Evolutionary conservation across 2,329 filamentous ascomycete species (phyloP).

Genomic region (Aureobasidium musti): DNA sequence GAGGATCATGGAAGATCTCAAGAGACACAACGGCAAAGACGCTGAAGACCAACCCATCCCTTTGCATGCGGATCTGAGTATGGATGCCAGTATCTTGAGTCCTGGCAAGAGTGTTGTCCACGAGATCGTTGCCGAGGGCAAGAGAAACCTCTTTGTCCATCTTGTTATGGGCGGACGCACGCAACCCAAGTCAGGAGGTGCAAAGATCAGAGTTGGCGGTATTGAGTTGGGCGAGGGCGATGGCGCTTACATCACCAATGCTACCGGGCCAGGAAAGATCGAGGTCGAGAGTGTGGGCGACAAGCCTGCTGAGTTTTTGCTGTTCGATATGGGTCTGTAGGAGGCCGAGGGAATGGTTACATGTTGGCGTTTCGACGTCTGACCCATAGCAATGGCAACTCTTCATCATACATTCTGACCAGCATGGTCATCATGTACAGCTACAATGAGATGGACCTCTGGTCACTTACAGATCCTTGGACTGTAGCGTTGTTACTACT

Average conservation of each 20-base stretch:
- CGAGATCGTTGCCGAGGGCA: conserved; percentile 65
- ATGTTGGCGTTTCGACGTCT: neutral
- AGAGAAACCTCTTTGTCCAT: conserved; percentile 76
- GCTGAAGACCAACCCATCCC: conserved; percentile 70
- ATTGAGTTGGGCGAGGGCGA: conserved; percentile 73
- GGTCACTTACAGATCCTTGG: no score
- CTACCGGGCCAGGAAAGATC: conserved; percentile 48
- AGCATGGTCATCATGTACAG: no score
- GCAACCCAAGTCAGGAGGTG: conserved; percentile 66
- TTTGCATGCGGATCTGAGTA: conserved; percentile 80
- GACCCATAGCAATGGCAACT: no score
- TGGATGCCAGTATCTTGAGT: conserved; percentile 74
- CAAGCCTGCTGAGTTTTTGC: conserved; percentile 51
- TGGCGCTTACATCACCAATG: conserved; percentile 69
- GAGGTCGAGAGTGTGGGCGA: conserved; percentile 52
- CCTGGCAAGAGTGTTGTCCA: conserved; percentile 69
- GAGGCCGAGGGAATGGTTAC: neutral
- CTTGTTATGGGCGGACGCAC: conserved; percentile 64
- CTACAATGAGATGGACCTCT: no score
- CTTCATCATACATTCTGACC: no score
- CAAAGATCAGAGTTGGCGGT: conserved; percentile 70
- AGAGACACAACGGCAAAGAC: conserved; percentile 65
- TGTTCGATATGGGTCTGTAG: conserved; percentile 52
- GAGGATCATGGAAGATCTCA: conserved; percentile 73
- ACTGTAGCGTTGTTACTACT: no score